Percentiles rank a stretch among this genome's conserved stretches.
Conservation (phyloP, 2,329 filamentous ascomycete species). For the Trichophyton simii region DNA sequence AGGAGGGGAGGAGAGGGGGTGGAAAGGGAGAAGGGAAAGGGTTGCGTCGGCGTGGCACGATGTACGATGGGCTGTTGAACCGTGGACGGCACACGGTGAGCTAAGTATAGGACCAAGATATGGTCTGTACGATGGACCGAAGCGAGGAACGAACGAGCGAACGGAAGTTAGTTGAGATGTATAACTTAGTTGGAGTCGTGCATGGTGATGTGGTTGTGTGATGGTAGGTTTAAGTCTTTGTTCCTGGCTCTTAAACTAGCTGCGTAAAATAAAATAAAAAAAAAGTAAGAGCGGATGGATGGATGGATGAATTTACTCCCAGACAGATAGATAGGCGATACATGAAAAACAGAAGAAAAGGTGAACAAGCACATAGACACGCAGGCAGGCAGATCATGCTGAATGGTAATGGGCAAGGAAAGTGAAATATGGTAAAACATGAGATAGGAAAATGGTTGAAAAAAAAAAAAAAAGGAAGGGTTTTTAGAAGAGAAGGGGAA, state of each 20-base stretch:
- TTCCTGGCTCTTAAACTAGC: neutral
- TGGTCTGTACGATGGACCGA: neutral
- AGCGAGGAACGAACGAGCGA: neutral
- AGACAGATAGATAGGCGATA: neutral
- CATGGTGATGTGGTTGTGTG: neutral
- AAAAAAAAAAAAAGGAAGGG: neutral
- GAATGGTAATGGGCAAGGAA: neutral
- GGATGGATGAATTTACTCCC: neutral
- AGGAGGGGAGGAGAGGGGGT: neutral
- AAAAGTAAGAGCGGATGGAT: neutral
- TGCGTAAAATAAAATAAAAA: neutral
- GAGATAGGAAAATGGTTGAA: neutral
- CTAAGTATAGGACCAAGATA: too few relatives aligned
- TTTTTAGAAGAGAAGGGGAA: neutral
- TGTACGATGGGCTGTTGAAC: neutral
- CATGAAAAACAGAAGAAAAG: neutral
- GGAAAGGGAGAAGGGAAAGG: neutral
- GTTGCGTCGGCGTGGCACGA: constrained; percentile 4
- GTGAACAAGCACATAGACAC: too few relatives aligned
- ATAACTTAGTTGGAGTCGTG: neutral
- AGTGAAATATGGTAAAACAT: neutral
- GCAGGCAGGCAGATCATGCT: too few relatives aligned
- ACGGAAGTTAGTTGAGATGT: neutral
- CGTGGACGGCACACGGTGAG: too few relatives aligned
- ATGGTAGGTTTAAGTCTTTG: neutral